Evolutionary conservation across 768 basidiomycete genomes (phyloP), one percentile per base, ranked within the genome.

Genomic region (Calocybe indica): DNA sequence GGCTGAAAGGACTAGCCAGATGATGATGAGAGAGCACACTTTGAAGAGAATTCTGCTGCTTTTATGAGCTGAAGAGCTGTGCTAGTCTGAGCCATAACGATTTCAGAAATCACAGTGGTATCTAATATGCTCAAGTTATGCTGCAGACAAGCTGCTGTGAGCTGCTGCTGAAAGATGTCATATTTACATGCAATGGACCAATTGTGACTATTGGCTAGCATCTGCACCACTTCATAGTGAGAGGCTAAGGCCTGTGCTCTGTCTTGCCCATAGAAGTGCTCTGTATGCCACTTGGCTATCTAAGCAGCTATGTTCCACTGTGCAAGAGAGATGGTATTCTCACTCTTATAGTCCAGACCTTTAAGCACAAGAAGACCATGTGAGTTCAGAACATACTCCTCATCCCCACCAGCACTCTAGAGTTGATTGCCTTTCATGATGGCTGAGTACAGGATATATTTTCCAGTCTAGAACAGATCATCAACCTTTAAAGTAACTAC

Each of bases 111-210:
- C 2, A 41, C 43, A 3, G 40, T 33, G 6, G 40, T 11, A 22
- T 59, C 52, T 0, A 59, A 32, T 2, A 44, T 48, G 13, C 51
- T 46, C 1, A 58, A 47, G 47, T 62, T 54, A 40, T 62, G 60
- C 0, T 31, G 8, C 5, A 29, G 47, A 7, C 55, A 32, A 2
- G 29, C 6, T 3, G 49, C 51, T 1, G 55, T 55, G 2, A 54
- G 31, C 15, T 52, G 44, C 2, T 51, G 51, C 39, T 62, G 60
- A 28, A 55, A 51, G 32, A 62, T 58, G 45, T 62, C 55, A 33
- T 62, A 62, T 6, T 41, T 37, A 3, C 53, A 32, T 1, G 59
- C 57, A 29, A 41, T 41, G 12, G 15, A 10, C 40, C 40, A 41
- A 11, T 15, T 29, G 30, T 41, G 14, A n/a, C 15, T 41, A 3